Conservation (phyloP, 108 stramenopile species). For the Chaetoceros tenuissimus region DNA sequence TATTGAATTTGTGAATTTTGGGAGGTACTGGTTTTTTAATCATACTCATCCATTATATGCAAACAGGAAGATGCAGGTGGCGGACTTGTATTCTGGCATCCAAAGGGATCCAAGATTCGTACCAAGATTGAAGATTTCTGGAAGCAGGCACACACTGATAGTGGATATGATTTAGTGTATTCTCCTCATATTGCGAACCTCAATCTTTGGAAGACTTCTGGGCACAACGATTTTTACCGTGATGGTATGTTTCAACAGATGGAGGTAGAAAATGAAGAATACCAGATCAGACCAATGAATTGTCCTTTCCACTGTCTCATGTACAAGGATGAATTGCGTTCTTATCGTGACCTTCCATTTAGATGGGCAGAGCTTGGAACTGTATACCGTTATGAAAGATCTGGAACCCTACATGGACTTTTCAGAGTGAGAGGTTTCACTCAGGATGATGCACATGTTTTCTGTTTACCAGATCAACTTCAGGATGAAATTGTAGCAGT, state of each 20-base stretch:
- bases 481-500: slow-evolving; percentile 91
- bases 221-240: slow-evolving; percentile 95
- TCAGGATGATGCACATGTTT: slow-evolving; percentile 98
- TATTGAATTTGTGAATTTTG: background rate
- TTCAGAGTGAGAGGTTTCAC: slow-evolving; percentile 97
- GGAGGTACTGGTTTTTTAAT: background rate
- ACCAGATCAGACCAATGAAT: slow-evolving; percentile 99
- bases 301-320: slow-evolving; percentile 99
- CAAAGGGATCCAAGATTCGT: slow-evolving; percentile 89
- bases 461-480: slow-evolving; percentile 93
- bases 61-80: slow-evolving; percentile 75
- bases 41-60: background rate
- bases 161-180: slow-evolving; percentile 92
- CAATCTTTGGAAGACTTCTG: slow-evolving; percentile 96
- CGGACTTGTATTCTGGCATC: slow-evolving; percentile 76
- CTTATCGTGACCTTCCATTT: slow-evolving; percentile 92
- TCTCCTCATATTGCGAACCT: slow-evolving; percentile 98
- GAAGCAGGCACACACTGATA: slow-evolving; percentile 69
- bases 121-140: slow-evolving; percentile 91
- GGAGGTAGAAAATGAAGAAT: slow-evolving; percentile 92
- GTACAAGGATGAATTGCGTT: slow-evolving; percentile 89
- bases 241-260: slow-evolving; percentile 99
- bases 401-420: slow-evolving; percentile 93
- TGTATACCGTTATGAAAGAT: slow-evolving; percentile 88
- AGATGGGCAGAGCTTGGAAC: slow-evolving; percentile 96